Conservation (phyloP, 129 eudicot species). For the Artemisia tridentata region DNA sequence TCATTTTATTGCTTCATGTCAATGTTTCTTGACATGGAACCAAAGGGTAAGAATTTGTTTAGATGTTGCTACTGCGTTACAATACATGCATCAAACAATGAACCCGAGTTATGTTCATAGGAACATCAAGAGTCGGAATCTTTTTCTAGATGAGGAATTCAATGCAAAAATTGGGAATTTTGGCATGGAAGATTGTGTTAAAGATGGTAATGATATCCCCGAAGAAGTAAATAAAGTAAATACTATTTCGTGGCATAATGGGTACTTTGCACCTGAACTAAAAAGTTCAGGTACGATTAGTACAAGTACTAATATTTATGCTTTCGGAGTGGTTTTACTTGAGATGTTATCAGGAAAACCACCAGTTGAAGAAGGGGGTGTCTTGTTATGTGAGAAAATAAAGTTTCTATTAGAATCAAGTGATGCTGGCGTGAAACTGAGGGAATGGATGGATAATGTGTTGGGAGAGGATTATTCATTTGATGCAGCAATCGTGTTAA, state of each 20-base stretch:
- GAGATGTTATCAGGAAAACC: constrained; percentile 66
- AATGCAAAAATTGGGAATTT: constrained; percentile 66
- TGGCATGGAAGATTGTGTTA: constrained; percentile 23
- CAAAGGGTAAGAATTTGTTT: constrained; percentile 78
- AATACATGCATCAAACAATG: constrained; percentile 68
- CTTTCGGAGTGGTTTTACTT: constrained; percentile 64
- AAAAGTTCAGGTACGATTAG: constrained; percentile 23
- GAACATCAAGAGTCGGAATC: constrained; percentile 56
- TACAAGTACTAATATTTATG: constrained; percentile 45
- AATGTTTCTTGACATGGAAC: constrained; percentile 69
- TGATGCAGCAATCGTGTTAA: constrained; percentile 55
- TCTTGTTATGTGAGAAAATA: constrained; percentile 41
- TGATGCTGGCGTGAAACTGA: constrained; percentile 48
- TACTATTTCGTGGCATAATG: constrained; percentile 33
- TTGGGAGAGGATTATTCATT: constrained; percentile 69
- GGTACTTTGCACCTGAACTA: constrained; percentile 67
- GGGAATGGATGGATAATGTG: constrained; percentile 64
- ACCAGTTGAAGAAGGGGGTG: constrained; percentile 35
- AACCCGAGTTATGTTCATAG: constrained; percentile 55
- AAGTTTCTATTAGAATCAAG: constrained; percentile 40
- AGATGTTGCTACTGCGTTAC: constrained; percentile 67
- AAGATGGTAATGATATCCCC: neutral
- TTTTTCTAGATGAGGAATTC: constrained; percentile 73
- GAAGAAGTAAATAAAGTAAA: neutral
- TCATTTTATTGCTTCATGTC: constrained; percentile 75